phyloP scores from a whole-genome alignment of 768 basidiomycete species.

The Phaffia australis region DNA sequence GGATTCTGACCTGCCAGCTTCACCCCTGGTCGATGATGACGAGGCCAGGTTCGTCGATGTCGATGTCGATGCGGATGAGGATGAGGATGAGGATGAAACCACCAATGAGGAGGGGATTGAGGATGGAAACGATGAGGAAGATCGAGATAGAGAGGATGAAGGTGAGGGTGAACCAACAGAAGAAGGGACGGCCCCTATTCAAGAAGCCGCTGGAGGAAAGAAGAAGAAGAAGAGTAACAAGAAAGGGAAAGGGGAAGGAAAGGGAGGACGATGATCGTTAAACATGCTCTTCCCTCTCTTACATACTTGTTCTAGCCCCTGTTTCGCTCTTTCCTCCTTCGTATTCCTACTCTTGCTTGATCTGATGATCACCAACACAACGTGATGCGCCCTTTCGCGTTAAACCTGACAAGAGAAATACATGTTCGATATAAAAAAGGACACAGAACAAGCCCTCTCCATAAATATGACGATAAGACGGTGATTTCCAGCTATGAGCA shows the following conservation, averaged over 20 bases:
- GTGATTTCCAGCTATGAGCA: too few relatives aligned
- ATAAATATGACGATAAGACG: too few relatives aligned
- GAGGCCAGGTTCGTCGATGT: background rate
- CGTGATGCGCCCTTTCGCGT: too few relatives aligned
- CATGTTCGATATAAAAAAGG: too few relatives aligned
- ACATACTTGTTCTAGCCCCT: background rate
- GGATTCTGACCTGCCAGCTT: too few relatives aligned
- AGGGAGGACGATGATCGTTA: background rate
- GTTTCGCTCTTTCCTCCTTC: background rate
- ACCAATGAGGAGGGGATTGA: background rate
- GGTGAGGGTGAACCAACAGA: background rate
- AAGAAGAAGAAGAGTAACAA: constrained; percentile 8
- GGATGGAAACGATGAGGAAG: background rate
- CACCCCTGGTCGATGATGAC: background rate
- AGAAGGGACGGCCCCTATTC: background rate
- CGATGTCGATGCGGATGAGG: background rate
- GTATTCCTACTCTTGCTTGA: too few relatives aligned
- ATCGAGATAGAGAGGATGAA: background rate
- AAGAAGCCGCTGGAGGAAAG: background rate
- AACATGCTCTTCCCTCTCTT: background rate
- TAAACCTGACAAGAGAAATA: too few relatives aligned
- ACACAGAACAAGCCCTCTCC: too few relatives aligned
- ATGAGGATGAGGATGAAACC: background rate
- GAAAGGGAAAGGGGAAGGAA: constrained; percentile 13
- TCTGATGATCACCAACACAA: too few relatives aligned